Evolutionary conservation across 305 asterid species (phyloP).

Genomic region (Fraxinus baroniana): DNA sequence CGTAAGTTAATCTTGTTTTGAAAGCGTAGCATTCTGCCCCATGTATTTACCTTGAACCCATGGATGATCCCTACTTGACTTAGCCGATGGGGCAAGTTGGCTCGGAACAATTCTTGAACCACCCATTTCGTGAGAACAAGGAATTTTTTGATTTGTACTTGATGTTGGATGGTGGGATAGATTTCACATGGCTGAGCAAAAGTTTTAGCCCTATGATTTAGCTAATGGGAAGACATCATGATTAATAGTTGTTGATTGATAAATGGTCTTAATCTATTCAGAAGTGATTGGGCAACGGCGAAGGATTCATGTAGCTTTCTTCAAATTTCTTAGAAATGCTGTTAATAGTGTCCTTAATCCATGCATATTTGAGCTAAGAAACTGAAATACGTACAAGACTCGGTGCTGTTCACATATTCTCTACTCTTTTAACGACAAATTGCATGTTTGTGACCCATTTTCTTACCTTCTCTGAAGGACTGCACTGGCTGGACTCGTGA

Average conservation of each 20-base stretch:
- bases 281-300: not conserved
- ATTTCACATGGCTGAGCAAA: not conserved
- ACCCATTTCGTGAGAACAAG: not conserved
- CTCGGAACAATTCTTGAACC: not conserved
- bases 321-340: not conserved
- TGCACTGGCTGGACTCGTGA: constrained; percentile 81
- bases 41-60: constrained; percentile 5
- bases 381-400: not conserved
- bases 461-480: constrained; percentile 42
- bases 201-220: not conserved
- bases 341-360: not conserved
- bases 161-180: not conserved
- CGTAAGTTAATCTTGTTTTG: constrained; percentile 48
- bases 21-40: not conserved
- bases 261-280: not conserved
- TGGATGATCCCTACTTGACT: not conserved
- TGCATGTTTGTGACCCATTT: not conserved
- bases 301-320: not conserved
- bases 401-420: not conserved
- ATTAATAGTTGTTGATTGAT: not conserved
- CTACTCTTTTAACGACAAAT: not conserved
- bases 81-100: not conserved
- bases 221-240: not conserved
- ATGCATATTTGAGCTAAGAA: not conserved
- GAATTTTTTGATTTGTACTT: not conserved